phyloP scores from a whole-genome alignment of 1,284 basidiomycete species.

The Apiotrichum domesticum region DNA sequence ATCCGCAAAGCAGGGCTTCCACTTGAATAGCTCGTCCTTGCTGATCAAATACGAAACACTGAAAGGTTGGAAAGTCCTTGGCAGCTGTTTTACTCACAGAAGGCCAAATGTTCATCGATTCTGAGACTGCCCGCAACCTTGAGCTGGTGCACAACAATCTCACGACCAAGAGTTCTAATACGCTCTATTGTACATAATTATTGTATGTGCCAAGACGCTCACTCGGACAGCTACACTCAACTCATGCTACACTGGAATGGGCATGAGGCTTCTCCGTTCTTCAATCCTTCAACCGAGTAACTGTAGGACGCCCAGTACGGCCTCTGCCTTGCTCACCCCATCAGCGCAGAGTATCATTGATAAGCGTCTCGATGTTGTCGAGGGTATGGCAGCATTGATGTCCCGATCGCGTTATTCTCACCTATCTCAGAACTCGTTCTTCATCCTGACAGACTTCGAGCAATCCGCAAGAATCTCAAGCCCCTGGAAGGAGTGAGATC shows the following conservation, averaged over 20 bases:
- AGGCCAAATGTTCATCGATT: slow-evolving; percentile 88
- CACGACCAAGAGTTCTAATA: slow-evolving; percentile 61
- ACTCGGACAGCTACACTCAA: slow-evolving; percentile 56
- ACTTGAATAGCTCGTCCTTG: slow-evolving; percentile 66
- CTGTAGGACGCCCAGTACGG: slow-evolving; percentile 46
- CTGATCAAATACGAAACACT: slow-evolving; percentile 71
- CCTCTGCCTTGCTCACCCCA: not conserved
- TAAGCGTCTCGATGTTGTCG: slow-evolving; percentile 73
- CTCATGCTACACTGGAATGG: slow-evolving; percentile 83
- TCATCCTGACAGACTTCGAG: slow-evolving; percentile 65
- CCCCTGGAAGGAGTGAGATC: slow-evolving; percentile 56
- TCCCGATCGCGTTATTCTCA: too few species aligned
- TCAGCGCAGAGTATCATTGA: slow-evolving; percentile 62
- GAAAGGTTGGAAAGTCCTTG: slow-evolving; percentile 47
- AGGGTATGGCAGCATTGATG: slow-evolving; percentile 51
- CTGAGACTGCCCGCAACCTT: slow-evolving; percentile 75
- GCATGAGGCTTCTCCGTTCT: slow-evolving; percentile 64
- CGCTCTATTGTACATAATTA: slow-evolving; percentile 59
- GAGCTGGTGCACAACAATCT: slow-evolving; percentile 75
- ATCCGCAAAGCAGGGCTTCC: slow-evolving; percentile 59
- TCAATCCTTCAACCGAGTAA: slow-evolving; percentile 79
- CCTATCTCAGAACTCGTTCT: slow-evolving; percentile 60
- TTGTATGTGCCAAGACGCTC: not conserved
- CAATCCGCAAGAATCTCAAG: slow-evolving; percentile 63
- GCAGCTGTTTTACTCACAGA: slow-evolving; percentile 20